These are phyloP conservation scores for Tuber umbilicatum DNA, from an alignment of 495 filamentous ascomycete genomes.

Conservation along the genomic window DNA sequence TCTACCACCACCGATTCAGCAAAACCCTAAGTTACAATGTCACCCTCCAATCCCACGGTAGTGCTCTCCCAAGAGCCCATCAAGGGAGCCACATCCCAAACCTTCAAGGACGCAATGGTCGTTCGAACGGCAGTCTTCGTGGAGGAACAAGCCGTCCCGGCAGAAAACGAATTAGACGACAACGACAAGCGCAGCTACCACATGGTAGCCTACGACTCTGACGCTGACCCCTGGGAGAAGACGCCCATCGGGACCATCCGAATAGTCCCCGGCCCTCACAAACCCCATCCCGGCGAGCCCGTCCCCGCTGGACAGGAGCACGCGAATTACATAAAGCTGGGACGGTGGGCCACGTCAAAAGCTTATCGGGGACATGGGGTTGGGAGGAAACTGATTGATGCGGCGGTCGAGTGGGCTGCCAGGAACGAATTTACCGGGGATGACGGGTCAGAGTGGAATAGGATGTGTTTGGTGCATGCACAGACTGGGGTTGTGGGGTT, in stretches of 20 bases:
- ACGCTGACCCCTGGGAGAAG: conserved; percentile 34
- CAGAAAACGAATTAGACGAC: conserved; percentile 65
- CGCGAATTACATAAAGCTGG: conserved; percentile 62
- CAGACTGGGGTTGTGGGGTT: conserved; percentile 27
- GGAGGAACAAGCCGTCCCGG: conserved; percentile 61
- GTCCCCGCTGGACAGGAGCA: conserved; percentile 22
- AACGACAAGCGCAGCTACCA: conserved; percentile 75
- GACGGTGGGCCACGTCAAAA: conserved; percentile 61
- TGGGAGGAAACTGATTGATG: conserved; percentile 56
- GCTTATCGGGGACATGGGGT: conserved; percentile 60
- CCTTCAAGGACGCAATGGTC: conserved; percentile 69
- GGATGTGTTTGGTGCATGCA: conserved; percentile 38
- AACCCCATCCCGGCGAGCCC: conserved; percentile 46
- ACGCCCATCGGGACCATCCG: conserved; percentile 66
- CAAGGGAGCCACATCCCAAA: conserved; percentile 47
- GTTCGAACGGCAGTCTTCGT: conserved; percentile 75
- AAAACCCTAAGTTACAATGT: conserved; percentile 14
- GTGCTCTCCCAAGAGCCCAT: conserved; percentile 43
- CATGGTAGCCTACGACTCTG: conserved; percentile 67
- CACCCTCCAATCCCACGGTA: conserved; percentile 34
- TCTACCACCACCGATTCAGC: not conserved
- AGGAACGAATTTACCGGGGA: conserved; percentile 44
- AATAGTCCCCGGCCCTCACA: conserved; percentile 69
- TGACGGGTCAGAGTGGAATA: conserved; percentile 37
- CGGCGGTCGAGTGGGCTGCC: conserved; percentile 57